Base-by-base conservation (phyloP, 2,329 filamentous ascomycete genomes). In the Cadophora sp. region DNA sequence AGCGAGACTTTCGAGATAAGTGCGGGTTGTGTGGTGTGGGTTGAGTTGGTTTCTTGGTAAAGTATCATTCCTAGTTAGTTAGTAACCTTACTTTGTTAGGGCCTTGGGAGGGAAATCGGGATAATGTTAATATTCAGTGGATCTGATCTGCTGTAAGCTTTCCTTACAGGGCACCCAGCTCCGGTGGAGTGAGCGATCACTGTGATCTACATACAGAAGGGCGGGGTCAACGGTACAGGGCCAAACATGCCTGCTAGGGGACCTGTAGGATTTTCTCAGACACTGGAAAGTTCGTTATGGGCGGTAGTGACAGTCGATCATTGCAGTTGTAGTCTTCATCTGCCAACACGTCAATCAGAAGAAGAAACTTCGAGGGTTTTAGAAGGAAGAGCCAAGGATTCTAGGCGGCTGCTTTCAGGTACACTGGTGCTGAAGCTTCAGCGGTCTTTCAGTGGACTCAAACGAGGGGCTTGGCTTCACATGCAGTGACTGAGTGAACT, bases 101-200 rank as follows among this genome's bases (percentile, higher is more conserved):
- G 8, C 39, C n/a, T n/a, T 14, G 2, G 39, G n/a, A 39, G 18
- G 33, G 55, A 24, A 43, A 58, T 33, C 16, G 27, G 33, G n/a
- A 41, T 39, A 16, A n/a, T 9, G 27, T 53, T 39, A 16, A n/a
- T 9, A 16, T 53, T 41, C 11, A 43, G 55, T 58, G 55, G 55
- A 22, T 56, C 33, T 41, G 53, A 24, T 58, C 55, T 58, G n/a
- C 55, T 39, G 33, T 20, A 5, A 22, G 53, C 11, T 56, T 39
- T 22, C 53, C n/a, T 14, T 39, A 24, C 53, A 39, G 20, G 53
- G 7, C 36, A 18, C 16, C 13, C 20, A 27, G 2, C 13, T 39
- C 33, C 20, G 6, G 8, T 43, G 11, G 14, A 58, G 14, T 24
- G 55, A 58, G 43, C 33, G n/a, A n/a, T n/a, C n/a, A n/a, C n/a